Evolutionary conservation across 352 stramenopile genomes (phyloP).

Genomic region (Globisporangium takayamanum): DNA sequence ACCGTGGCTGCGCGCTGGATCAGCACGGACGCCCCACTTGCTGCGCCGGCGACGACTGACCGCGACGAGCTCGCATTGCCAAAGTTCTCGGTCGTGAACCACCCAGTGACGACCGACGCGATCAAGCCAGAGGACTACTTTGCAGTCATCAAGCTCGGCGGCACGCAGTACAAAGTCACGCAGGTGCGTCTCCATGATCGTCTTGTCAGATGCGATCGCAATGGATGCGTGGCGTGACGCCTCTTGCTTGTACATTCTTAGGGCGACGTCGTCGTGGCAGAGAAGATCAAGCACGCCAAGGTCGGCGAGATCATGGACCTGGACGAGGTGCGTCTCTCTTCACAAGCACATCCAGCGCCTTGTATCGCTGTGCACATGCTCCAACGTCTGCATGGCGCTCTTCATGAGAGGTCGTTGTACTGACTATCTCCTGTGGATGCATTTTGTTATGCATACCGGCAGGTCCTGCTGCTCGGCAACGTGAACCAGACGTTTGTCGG

Average conservation of each 20-base stretch:
- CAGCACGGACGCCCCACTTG: background rate
- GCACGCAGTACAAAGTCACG: constrained; percentile 85
- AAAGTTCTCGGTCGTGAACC: constrained; percentile 68
- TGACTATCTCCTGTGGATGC: too few species aligned
- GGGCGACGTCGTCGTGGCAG: constrained; percentile 74
- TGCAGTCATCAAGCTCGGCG: constrained; percentile 76
- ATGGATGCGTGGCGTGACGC: too few species aligned
- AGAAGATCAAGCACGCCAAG: constrained; percentile 85
- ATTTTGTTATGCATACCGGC: too few species aligned
- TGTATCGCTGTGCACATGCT: too few species aligned
- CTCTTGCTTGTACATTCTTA: constrained; percentile 6
- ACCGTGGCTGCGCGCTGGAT: background rate
- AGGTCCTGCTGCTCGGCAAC: constrained; percentile 77
- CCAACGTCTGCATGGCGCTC: too few species aligned
- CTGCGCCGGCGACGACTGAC: constrained; percentile 11
- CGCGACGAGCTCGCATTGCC: constrained; percentile 15
- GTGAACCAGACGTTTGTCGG: constrained; percentile 83
- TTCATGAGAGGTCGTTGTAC: too few species aligned
- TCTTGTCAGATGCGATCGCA: background rate
- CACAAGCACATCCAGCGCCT: background rate
- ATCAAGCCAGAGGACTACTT: constrained; percentile 76
- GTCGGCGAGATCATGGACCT: constrained; percentile 81
- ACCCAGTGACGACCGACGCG: constrained; percentile 60
- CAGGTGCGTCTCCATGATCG: constrained; percentile 23
- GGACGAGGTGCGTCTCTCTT: constrained; percentile 36